Conservation (phyloP, 225 moss, liverwort and hornwort species). For the Antitrichia curtipendula region DNA sequence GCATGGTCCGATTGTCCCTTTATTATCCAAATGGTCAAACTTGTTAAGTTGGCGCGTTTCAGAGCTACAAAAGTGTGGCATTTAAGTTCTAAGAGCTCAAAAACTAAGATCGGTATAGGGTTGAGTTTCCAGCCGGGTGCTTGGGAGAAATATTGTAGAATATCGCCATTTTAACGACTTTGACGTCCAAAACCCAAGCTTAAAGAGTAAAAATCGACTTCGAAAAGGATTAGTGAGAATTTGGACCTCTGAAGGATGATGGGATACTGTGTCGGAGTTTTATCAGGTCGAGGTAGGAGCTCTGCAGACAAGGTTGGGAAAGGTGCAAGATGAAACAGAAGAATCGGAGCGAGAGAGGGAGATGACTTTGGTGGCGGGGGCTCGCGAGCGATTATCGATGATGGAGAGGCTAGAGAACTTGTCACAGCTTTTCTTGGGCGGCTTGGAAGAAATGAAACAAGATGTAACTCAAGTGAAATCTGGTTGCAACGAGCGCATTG, state of each 20-base stretch:
- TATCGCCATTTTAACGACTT: background rate
- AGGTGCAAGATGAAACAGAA: conserved; percentile 50
- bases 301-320: conserved; percentile 47
- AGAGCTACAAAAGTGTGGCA: background rate
- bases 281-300: conserved; percentile 50
- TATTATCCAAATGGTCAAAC: background rate
- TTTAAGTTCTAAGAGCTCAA: background rate
- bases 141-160: background rate
- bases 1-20: background rate
- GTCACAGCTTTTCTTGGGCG: conserved; percentile 85
- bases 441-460: conserved; percentile 81
- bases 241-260: background rate
- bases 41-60: background rate
- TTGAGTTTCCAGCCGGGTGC: background rate
- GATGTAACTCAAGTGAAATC: conserved; percentile 68
- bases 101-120: background rate
- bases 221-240: background rate
- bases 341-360: conserved; percentile 66
- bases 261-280: background rate
- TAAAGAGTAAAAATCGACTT: no score
- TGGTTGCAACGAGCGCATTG: conserved; percentile 57
- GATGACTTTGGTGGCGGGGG: conserved; percentile 52
- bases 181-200: no score
- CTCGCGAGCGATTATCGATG: conserved; percentile 66
- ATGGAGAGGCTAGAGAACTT: conserved; percentile 89